A percentile compares a stretch with the other conserved stretches of the same genome.
Conservation (phyloP, 768 basidiomycete species). For the Suillus luteus region DNA sequence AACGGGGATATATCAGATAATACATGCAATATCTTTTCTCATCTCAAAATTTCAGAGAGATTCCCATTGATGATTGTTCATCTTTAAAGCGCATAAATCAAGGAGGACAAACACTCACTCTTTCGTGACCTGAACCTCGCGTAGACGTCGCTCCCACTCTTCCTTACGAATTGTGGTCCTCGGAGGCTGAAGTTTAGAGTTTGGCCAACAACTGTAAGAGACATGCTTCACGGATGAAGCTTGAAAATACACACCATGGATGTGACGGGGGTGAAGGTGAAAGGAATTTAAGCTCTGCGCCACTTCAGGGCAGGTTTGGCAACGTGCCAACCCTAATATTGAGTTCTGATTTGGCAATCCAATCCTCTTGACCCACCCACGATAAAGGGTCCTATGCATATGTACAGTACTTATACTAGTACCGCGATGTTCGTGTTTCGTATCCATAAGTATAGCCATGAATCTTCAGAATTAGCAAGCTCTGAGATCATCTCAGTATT, state of each 20-base stretch:
- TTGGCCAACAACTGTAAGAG: constrained; percentile 7
- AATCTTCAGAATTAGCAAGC: background rate
- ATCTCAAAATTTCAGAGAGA: constrained; percentile 91
- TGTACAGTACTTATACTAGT: background rate
- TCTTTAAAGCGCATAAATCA: constrained; percentile 39
- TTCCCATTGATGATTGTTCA: constrained; percentile 89
- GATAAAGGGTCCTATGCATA: background rate
- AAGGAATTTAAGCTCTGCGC: constrained; percentile 35
- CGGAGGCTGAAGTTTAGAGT: constrained; percentile 37
- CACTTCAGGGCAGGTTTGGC: constrained; percentile 42
- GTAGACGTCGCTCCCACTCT: constrained; percentile 85
- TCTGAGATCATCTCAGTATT: background rate
- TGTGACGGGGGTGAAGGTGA: constrained; percentile 19
- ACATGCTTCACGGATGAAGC: constrained; percentile 6
- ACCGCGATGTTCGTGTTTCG: background rate
- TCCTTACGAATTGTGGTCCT: constrained; percentile 69
- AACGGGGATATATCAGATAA: constrained; percentile 68
- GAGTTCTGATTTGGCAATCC: constrained; percentile 14
- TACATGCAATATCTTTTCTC: constrained; percentile 79
- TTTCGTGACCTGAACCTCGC: constrained; percentile 84
- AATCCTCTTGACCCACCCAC: background rate
- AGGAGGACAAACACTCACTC: constrained; percentile 61
- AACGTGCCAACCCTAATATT: background rate
- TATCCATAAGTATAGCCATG: background rate
- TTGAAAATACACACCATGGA: constrained; percentile 34